Percentiles rank a stretch among this genome's conserved stretches.
Conservation (phyloP, 768 basidiomycete genomes). For the Mycena rosella region DNA sequence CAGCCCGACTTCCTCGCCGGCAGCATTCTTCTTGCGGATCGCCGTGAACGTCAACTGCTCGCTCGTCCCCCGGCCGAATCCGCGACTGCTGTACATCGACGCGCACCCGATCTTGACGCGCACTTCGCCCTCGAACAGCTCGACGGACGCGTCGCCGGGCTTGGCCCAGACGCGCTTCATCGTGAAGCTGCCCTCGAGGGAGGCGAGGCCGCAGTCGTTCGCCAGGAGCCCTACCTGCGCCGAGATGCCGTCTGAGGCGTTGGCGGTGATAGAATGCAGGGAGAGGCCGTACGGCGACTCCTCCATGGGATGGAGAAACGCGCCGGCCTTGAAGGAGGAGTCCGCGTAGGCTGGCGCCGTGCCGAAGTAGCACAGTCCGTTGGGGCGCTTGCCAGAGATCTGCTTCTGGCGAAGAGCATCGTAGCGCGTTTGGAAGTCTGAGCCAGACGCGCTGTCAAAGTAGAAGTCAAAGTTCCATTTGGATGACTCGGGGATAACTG, state of each 20-base stretch:
- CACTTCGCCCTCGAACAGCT: conserved; percentile 11
- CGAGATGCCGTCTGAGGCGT: conserved; percentile 3
- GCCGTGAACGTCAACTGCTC: neutral
- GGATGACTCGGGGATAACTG: neutral
- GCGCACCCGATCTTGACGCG: conserved; percentile 6
- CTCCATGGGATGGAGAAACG: conserved; percentile 12
- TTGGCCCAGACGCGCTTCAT: conserved; percentile 15
- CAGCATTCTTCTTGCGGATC: conserved; percentile 6
- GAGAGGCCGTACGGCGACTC: conserved; percentile 1
- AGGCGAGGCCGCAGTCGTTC: conserved; percentile 4
- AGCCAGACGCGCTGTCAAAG: conserved; percentile 12
- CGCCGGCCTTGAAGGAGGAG: conserved; percentile 11
- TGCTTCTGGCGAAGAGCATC: conserved; percentile 5
- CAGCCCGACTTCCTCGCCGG: conserved; percentile 7
- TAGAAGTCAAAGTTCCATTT: conserved; percentile 16
- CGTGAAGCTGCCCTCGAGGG: conserved; percentile 1
- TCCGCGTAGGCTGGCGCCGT: neutral
- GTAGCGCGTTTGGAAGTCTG: conserved; percentile 6
- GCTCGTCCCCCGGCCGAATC: conserved; percentile 6
- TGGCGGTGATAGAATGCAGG: neutral
- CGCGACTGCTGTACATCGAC: conserved; percentile 13
- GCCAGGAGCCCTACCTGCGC: conserved; percentile 7
- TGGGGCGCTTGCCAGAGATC: conserved; percentile 1
- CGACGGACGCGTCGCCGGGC: conserved; percentile 7
- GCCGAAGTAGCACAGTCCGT: conserved; percentile 10